A percentile compares a stretch with the other conserved stretches of the same genome.
These are phyloP conservation scores for Avena sativa DNA, from an alignment of 176 grass and related monocot genomes.

Conservation along the genomic window DNA sequence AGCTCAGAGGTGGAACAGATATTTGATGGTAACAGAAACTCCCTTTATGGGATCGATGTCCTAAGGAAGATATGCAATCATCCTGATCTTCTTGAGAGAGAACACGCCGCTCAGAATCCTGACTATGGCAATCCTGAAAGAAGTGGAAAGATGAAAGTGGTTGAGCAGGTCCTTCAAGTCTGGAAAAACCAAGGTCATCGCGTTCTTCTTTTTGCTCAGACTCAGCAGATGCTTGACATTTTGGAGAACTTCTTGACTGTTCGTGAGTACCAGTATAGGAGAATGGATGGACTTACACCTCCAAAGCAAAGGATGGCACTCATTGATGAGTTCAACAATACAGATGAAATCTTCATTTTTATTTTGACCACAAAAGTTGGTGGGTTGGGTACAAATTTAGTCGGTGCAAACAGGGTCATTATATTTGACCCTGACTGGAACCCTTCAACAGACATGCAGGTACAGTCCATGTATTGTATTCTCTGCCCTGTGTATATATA, in stretches of 20 bases:
- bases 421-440: slow-evolving; percentile 99
- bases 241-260: slow-evolving; percentile 70
- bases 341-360: slow-evolving; percentile 82
- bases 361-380: slow-evolving; percentile 97
- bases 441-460: slow-evolving; percentile 97
- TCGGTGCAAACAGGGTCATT: slow-evolving; percentile 82
- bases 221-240: slow-evolving; percentile 98
- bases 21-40: slow-evolving; percentile 90
- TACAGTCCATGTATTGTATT: slow-evolving; percentile 30
- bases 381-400: slow-evolving; percentile 91
- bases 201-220: slow-evolving; percentile 89
- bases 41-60: slow-evolving; percentile 91
- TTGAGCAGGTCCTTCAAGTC: slow-evolving; percentile 80
- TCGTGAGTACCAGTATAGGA: slow-evolving; percentile 68
- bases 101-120: slow-evolving; percentile 71
- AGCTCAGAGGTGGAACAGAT: slow-evolving; percentile 97
- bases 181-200: slow-evolving; percentile 94
- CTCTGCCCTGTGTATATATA: background rate
- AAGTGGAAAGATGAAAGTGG: slow-evolving; percentile 95
- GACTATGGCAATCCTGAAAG: slow-evolving; percentile 88
- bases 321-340: slow-evolving; percentile 96
- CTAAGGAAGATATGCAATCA: slow-evolving; percentile 95
- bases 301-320: slow-evolving; percentile 88
- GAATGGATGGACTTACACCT: slow-evolving; percentile 97
- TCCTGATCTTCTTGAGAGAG: slow-evolving; percentile 94